Conservation (phyloP, 73 alveolate genomes). For the Urostyla sp. region DNA sequence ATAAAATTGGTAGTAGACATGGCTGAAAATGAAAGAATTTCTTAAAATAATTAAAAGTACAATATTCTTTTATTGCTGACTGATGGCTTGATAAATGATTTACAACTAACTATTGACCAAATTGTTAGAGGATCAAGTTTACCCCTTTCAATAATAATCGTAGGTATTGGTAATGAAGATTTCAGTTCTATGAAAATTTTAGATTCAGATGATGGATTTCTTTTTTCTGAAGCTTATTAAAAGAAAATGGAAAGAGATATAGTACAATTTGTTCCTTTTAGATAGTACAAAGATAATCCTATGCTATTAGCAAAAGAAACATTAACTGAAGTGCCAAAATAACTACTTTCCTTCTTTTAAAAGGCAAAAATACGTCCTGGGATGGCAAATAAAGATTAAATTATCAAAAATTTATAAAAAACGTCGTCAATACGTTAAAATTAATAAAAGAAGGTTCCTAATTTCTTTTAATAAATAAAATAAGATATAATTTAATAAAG, state of each 20-base stretch:
- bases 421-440: not conserved
- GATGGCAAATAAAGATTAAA: constrained; percentile 52
- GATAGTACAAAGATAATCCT: constrained; percentile 80
- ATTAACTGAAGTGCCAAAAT: constrained; percentile 89
- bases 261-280: constrained; percentile 87
- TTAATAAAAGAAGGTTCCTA: constrained; percentile 9
- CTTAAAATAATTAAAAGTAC: constrained; percentile 42
- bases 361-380: constrained; percentile 71
- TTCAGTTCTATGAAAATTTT: constrained; percentile 87
- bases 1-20: constrained; percentile 46
- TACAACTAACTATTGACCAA: constrained; percentile 88
- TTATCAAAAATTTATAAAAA: constrained; percentile 28
- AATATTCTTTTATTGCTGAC: constrained; percentile 87
- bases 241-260: constrained; percentile 79
- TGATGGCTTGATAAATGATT: constrained; percentile 94
- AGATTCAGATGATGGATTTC: constrained; percentile 93
- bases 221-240: constrained; percentile 70
- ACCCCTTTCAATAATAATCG: constrained; percentile 93
- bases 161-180: constrained; percentile 96
- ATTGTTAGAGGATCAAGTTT: constrained; percentile 88
- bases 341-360: constrained; percentile 84
- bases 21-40: constrained; percentile 23
- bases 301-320: constrained; percentile 88
- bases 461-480: constrained; percentile 22
- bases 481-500: not conserved